Percentiles rank a stretch among this genome's conserved stretches.
phyloP scores from a whole-genome alignment of 1,139 yeast genomes.

The Blastobotrys petasosporus region DNA sequence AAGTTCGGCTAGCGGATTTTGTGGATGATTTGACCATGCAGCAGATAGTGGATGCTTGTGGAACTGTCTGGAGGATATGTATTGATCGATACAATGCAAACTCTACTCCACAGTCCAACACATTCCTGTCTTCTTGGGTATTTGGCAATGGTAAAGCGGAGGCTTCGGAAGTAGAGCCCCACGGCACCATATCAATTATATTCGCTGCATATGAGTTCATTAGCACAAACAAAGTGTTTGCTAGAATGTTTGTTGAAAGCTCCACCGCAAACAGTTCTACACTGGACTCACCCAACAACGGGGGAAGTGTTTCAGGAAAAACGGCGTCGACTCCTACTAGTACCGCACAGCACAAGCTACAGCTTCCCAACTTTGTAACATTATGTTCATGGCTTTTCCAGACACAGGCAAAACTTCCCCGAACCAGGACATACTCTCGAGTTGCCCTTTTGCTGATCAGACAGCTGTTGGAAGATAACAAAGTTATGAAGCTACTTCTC shows the following conservation, averaged over 20 bases:
- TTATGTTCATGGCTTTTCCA: slow-evolving; percentile 31
- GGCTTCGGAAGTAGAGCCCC: slow-evolving; percentile 18
- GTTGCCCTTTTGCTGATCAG: slow-evolving; percentile 30
- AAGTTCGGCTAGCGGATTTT: slow-evolving; percentile 36
- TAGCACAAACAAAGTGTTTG: slow-evolving; percentile 34
- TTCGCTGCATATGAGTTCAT: slow-evolving; percentile 36
- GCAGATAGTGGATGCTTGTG: slow-evolving; percentile 28
- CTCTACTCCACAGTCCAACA: not conserved
- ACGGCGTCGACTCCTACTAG: not conserved
- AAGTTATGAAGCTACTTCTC: slow-evolving; percentile 20
- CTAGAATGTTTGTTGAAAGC: slow-evolving; percentile 27
- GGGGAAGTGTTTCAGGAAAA: too few relatives aligned
- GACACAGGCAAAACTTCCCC: slow-evolving; percentile 27
- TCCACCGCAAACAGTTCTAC: not conserved
- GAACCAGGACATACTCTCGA: slow-evolving; percentile 31
- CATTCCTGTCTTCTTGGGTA: not conserved
- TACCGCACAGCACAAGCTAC: slow-evolving; percentile 12
- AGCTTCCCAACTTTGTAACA: slow-evolving; percentile 30
- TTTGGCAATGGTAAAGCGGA: slow-evolving; percentile 4
- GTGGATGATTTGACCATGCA: slow-evolving; percentile 35
- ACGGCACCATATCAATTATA: slow-evolving; percentile 26
- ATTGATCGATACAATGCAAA: slow-evolving; percentile 17
- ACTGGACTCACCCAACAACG: too few relatives aligned
- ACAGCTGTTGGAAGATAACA: slow-evolving; percentile 28
- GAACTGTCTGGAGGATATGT: slow-evolving; percentile 28